Evolutionary conservation across 768 basidiomycete genomes (phyloP).

Genomic region (Lyophyllum decastes): DNA sequence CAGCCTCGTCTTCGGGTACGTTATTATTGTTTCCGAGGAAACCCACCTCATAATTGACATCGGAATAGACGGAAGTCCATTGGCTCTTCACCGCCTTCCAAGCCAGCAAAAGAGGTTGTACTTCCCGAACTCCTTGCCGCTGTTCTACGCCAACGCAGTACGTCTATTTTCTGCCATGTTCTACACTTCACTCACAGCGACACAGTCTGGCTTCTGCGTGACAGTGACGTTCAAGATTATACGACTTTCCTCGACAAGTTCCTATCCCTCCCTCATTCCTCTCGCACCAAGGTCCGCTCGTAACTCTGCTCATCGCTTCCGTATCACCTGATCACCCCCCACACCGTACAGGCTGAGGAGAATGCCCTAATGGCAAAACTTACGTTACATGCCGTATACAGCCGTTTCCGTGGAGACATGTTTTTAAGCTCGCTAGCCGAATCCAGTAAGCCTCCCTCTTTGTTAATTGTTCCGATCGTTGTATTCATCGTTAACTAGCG

Average conservation of each 20-base stretch:
- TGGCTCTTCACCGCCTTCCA: constrained; percentile 31
- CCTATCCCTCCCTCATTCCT: constrained; percentile 54
- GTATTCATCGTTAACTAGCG: constrained; percentile 42
- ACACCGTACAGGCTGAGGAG: constrained; percentile 63
- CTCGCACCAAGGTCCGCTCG: constrained; percentile 53
- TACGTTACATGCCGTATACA: constrained; percentile 76
- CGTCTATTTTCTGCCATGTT: constrained; percentile 23
- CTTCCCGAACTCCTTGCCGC: constrained; percentile 62
- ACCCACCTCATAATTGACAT: constrained; percentile 2
- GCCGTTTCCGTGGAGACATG: constrained; percentile 81
- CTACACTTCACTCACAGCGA: not conserved
- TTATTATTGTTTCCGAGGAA: not conserved
- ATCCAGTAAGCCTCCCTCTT: constrained; percentile 62
- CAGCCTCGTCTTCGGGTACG: constrained; percentile 44
- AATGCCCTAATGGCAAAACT: constrained; percentile 74
- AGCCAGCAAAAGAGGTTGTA: constrained; percentile 44
- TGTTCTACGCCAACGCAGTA: constrained; percentile 70
- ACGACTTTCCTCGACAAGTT: constrained; percentile 58
- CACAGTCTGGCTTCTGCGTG: constrained; percentile 68
- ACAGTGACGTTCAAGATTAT: constrained; percentile 54
- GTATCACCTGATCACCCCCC: not conserved
- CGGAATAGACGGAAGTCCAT: constrained; percentile 47
- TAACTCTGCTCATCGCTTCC: not conserved
- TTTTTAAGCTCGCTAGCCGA: constrained; percentile 89
- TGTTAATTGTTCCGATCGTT: not conserved